Evolutionary conservation across 2,329 filamentous ascomycete genomes (phyloP), one percentile per base, ranked within the genome.

Genomic region (Colletotrichum tanaceti): DNA sequence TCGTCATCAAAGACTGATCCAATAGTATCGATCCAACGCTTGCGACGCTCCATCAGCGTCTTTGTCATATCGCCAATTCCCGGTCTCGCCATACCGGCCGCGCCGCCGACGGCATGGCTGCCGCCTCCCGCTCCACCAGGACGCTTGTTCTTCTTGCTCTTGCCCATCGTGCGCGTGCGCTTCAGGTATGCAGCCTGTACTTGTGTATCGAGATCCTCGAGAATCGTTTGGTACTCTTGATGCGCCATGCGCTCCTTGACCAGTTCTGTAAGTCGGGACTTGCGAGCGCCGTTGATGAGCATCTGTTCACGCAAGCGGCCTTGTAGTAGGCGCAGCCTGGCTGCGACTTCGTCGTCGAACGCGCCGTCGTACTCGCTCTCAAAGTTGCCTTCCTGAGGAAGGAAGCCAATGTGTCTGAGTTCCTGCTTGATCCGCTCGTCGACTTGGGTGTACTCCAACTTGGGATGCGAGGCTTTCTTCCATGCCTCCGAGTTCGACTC

Each of bases 131-230:
- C 90, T 61, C 91, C 93, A 52, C 92, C 92, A 2, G 89, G 90
- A 5, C 91, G 84, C 77, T 97, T 95, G 65, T 94, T 91, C 82
- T 97, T 97, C 79, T 97, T 97, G 79, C 90, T 93, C 83, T 98
- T 97, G 78, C 94, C 93, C 81, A 98, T 91, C 0, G 93, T 97
- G 54, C 96, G 90, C 35, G 95, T 98, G 28, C 96, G 92, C 82
- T 99, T 99, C 52, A 97, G 89, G 76, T 98, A 99, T 4, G 96
- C 95, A 59, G 93, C 91, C 76, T 98, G 94, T 49, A 98, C 94
- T 77, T 98, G 96, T 49, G 90, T 90, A 83, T 99, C 96, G 24
- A 99, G 89, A 78, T 99, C 96, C 77, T 99, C 96, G 58, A 97
- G 91, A 74, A 99, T 99, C 64, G 94, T 98, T 78, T 91, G 92